phyloP scores from a whole-genome alignment of 768 basidiomycete genomes.

The Lepiota venenata region DNA sequence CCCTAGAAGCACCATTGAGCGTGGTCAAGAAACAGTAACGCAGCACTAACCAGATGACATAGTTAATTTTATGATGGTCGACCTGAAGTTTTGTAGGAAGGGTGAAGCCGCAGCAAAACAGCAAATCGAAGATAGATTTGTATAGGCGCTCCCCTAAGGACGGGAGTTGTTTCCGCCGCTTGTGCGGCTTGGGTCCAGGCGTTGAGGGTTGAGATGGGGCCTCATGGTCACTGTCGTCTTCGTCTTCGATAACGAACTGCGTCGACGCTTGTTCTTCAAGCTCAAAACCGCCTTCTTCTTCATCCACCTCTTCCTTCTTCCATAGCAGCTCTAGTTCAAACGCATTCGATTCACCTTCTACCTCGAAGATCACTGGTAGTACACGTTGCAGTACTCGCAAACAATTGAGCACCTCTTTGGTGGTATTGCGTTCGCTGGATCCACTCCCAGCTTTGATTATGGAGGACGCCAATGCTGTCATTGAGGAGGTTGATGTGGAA shows the following conservation, averaged over 20 bases:
- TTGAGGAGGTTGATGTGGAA: slow-evolving; percentile 46
- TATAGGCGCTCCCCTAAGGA: slow-evolving; percentile 81
- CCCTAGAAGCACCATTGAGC: slow-evolving; percentile 50
- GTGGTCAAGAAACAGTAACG: neutral
- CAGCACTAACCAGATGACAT: slow-evolving; percentile 81
- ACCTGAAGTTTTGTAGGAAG: slow-evolving; percentile 74
- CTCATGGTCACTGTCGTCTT: slow-evolving; percentile 48
- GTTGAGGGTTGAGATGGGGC: slow-evolving; percentile 22
- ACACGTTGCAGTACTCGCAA: slow-evolving; percentile 87
- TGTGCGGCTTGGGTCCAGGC: slow-evolving; percentile 16
- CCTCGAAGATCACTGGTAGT: slow-evolving; percentile 85
- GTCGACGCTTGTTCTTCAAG: slow-evolving; percentile 20
- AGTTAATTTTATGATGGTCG: slow-evolving; percentile 80
- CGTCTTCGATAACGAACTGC: slow-evolving; percentile 92
- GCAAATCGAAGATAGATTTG: slow-evolving; percentile 73
- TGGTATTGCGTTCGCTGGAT: slow-evolving; percentile 58
- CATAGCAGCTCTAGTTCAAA: slow-evolving; percentile 85
- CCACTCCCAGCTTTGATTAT: slow-evolving; percentile 59
- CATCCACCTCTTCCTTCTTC: slow-evolving; percentile 58
- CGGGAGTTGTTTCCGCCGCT: slow-evolving; percentile 50
- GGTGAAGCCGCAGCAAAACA: slow-evolving; percentile 95
- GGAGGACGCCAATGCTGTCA: slow-evolving; percentile 65
- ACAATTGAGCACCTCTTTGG: slow-evolving; percentile 89
- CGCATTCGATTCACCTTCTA: slow-evolving; percentile 63
- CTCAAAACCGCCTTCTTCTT: slow-evolving; percentile 20